A percentile compares a stretch with the other conserved stretches of the same genome.
Evolutionary conservation across 1,284 basidiomycete species (phyloP).

Genomic region (Puccinia coronata): DNA sequence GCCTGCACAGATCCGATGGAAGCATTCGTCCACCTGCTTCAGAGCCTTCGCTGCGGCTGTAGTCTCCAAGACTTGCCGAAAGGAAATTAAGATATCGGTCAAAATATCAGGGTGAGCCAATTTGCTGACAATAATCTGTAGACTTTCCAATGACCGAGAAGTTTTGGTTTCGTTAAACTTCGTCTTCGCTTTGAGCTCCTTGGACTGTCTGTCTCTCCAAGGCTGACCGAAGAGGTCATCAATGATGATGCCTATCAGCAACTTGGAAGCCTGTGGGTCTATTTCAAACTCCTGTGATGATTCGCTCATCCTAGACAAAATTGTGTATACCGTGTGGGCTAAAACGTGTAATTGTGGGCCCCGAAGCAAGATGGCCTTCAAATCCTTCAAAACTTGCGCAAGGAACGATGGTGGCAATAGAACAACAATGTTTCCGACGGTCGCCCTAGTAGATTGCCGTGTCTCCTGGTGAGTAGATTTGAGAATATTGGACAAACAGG

Average conservation of each 20-base stretch:
- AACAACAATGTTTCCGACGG: conserved; percentile 77
- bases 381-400: conserved; percentile 73
- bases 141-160: conserved; percentile 79
- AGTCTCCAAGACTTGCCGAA: conserved; percentile 81
- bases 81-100: conserved; percentile 73
- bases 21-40: conserved; percentile 81
- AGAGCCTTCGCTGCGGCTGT: conserved; percentile 81
- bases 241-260: conserved; percentile 76
- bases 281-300: conserved; percentile 62
- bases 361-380: conserved; percentile 77
- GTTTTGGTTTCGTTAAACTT: conserved; percentile 86
- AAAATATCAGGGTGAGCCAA: conserved; percentile 72
- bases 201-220: conserved; percentile 81
- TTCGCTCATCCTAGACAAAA: conserved; percentile 62
- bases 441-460: conserved; percentile 81
- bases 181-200: conserved; percentile 78
- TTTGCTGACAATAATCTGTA: conserved; percentile 74
- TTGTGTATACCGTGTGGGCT: conserved; percentile 78
- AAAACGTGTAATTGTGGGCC: conserved; percentile 94
- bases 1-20: conserved; percentile 78
- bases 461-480: conserved; percentile 92
- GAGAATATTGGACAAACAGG: conserved; percentile 80
- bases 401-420: conserved; percentile 76
- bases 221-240: conserved; percentile 96
- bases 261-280: conserved; percentile 74